phyloP scores from a whole-genome alignment of 2,329 filamentous ascomycete species.

The Fusarium sacchari region DNA sequence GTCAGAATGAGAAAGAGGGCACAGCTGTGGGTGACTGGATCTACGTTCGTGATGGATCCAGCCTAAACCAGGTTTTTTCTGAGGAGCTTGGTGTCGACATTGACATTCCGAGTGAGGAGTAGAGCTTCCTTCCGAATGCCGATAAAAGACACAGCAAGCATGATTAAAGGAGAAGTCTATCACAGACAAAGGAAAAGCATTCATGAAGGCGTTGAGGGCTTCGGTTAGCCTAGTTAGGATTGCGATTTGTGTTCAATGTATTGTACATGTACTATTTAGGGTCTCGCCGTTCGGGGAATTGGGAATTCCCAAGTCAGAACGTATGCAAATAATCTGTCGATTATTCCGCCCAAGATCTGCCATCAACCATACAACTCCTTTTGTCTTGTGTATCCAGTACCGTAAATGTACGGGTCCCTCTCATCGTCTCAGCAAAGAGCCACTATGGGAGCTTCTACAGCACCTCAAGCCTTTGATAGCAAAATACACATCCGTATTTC shows the following conservation, averaged over 20 bases:
- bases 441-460: neutral
- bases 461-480: neutral
- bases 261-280: constrained; percentile 23
- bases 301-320: constrained; percentile 21
- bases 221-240: constrained; percentile 17
- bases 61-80: constrained; percentile 76
- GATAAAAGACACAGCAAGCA: constrained; percentile 19
- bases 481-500: neutral
- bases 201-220: constrained; percentile 35
- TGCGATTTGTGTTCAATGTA: constrained; percentile 27
- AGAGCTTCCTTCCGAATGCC: constrained; percentile 36
- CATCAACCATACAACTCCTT: neutral
- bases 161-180: constrained; percentile 9
- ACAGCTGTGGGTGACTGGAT: constrained; percentile 82
- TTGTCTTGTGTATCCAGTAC: constrained; percentile 8
- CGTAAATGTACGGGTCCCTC: constrained; percentile 10
- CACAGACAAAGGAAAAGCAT: constrained; percentile 11
- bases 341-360: neutral
- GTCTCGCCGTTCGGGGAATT: neutral
- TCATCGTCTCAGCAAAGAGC: neutral
- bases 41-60: constrained; percentile 84
- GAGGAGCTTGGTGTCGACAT: constrained; percentile 80
- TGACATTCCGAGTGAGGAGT: constrained; percentile 43
- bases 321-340: constrained; percentile 21
- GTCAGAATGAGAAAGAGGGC: constrained; percentile 79